Percentiles rank a stretch among this genome's conserved stretches.
These are phyloP conservation scores for Salvia miltiorrhiza DNA, from an alignment of 257 asterid species.

Conservation along the genomic window DNA sequence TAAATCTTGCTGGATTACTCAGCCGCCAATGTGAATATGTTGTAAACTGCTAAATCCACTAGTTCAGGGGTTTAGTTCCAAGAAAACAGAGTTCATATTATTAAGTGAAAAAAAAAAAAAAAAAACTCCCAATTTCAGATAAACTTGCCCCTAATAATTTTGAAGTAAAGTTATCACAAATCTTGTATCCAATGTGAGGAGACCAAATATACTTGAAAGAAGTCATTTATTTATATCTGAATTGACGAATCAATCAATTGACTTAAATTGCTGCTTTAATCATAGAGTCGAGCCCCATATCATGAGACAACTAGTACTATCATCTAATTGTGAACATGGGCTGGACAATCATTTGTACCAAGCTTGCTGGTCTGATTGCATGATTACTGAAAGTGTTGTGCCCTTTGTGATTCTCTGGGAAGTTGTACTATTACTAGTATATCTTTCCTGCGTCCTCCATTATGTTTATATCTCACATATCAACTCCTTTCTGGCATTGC, in stretches of 20 bases:
- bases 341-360: not conserved
- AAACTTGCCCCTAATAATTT: not conserved
- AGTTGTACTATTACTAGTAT: not conserved
- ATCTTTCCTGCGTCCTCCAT: not conserved
- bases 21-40: not conserved
- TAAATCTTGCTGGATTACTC: too few relatives aligned
- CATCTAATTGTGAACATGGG: not conserved
- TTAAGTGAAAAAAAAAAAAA: not conserved
- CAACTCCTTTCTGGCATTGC: slow-evolving; percentile 6
- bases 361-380: not conserved
- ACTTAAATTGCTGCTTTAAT: not conserved
- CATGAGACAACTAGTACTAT: not conserved
- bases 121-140: not conserved
- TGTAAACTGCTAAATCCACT: not conserved
- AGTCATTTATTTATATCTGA: not conserved
- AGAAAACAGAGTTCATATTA: not conserved
- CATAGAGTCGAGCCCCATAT: not conserved
- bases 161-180: not conserved
- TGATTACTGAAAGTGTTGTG: not conserved
- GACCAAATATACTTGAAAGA: not conserved
- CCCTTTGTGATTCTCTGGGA: not conserved
- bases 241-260: not conserved
- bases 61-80: not conserved
- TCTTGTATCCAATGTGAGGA: not conserved
- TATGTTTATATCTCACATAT: not conserved